Evolutionary conservation across 768 basidiomycete genomes (phyloP), one percentile per base, ranked within the genome.

Genomic region (Boletus insuetus): DNA sequence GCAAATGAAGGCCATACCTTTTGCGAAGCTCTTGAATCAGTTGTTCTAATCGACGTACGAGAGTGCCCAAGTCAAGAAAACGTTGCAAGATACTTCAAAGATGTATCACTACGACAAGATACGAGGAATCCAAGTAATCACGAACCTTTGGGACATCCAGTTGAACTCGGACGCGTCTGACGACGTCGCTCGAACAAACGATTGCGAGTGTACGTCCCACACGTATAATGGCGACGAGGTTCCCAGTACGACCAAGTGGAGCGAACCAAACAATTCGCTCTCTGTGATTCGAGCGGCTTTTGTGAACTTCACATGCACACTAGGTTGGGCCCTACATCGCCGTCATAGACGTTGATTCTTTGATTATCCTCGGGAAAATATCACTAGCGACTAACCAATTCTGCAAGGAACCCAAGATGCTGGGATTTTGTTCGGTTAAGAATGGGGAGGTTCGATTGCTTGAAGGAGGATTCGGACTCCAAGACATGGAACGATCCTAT

Each of bases 51-150:
- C 91, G 80, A 43, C 89, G 82, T 38, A 88, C 65, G 3, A 85
- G 67, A 1, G 82, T 83, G 8, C 91, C 91, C 46, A 93, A 84
- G 8, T 74, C 77, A 31, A 89, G 56, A 68, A 92, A 92, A 7
- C 85, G 79, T 37, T 74, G 69, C 22, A 84, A 68, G 7, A 87
- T 65, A 67, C 89, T 91, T 55, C 17, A 24, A 47, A 2, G 24
- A 52, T 24, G 11, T 8, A 41, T 64, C 29, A 56, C 32, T 19
- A 58, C 32, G 31, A 13, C 44, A 39, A 11, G 40, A 29, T 16
- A 46, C 40, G 24, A 38, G 16, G 26, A 20, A 42, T 13, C 42
- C 17, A 26, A 71, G 40, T 29, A 12, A 48, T 51, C 12, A 46
- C 64, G 26, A 46, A 86, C 90, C 88, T 89, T 49, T 64, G 60